Conservation (phyloP, 345 rosid species). For the Geranium rotundifolium region DNA sequence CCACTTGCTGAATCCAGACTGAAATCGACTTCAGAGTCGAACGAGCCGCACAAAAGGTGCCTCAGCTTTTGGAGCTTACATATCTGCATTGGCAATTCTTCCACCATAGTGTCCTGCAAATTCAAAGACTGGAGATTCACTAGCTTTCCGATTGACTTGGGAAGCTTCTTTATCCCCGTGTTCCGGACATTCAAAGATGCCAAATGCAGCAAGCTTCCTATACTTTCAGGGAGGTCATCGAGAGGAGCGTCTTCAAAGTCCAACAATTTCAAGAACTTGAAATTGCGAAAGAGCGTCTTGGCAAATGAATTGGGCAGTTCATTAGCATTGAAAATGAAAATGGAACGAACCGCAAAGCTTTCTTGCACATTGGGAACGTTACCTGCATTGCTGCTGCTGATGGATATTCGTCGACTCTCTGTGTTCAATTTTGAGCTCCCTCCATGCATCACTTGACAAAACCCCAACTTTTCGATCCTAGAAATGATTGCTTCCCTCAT, state of each 20-base stretch:
- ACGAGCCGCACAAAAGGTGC: not conserved
- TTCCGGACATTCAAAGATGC: not conserved
- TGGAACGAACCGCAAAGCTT: not conserved
- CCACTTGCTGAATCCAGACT: not conserved
- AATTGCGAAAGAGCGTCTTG: not conserved
- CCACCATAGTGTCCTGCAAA: not conserved
- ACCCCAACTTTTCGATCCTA: not conserved
- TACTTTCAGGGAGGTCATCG: not conserved
- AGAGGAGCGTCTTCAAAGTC: not conserved
- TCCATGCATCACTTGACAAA: not conserved
- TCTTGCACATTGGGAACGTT: no score
- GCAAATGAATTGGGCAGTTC: not conserved
- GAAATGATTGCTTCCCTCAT: not conserved
- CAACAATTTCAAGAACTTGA: not conserved
- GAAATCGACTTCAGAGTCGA: not conserved
- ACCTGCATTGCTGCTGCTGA: not conserved
- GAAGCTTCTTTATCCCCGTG: slow-evolving; percentile 1
- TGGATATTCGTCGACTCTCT: not conserved
- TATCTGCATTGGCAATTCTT: not conserved
- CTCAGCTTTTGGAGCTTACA: not conserved
- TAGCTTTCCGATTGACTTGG: slow-evolving; percentile 4
- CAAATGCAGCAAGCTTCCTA: not conserved
- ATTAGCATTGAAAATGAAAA: not conserved
- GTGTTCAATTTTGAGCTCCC: not conserved
- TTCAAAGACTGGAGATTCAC: not conserved